Base-by-base conservation (phyloP, 2,329 filamentous ascomycete species). In the Aspergillus costaricaensis region DNA sequence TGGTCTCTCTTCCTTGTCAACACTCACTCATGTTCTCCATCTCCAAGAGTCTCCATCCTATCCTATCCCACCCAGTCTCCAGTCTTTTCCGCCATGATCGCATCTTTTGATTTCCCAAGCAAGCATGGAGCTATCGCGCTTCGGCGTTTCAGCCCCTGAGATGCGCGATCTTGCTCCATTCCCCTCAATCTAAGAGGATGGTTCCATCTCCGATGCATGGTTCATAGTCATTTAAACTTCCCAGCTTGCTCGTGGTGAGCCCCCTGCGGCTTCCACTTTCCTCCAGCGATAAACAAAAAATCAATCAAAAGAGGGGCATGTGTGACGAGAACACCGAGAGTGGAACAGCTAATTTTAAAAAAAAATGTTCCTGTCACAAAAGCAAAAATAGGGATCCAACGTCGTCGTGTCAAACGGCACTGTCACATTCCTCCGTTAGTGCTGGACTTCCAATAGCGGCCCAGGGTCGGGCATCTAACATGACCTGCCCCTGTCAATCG, bases 121-220 rank as follows among this genome's bases (percentile, higher is more conserved):
- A 58, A 55, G 57, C 52, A 56, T 53, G 17, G 38, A 23, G n/a
- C 48, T 44, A 53, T 57, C 47, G n/a, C 23, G 32, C 51, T 32
- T 60, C 53, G 58, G 58, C 52, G 61, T 61, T 63, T 61, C 58
- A 63, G 55, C 43, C 41, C 55, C 41, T 52, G 56, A 19, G 50
- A 60, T 50, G 49, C 21, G 57, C 55, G 50, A 55, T 52, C 58
- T 17, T 44, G 56, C 36, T 25, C 36, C 47, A 50, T 50, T 44
- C n/a, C 44, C 10, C 19, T 48, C 25, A 48, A 32, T 27, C 21
- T 47, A 21, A 17, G 8, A 36, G 32, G 12, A 36, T 36, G 32
- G 12, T 30, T 17, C 12, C 17, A 19, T 15, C n/a, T 36, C n/a
- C n/a, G 39, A 39, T 25, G 53, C 15, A 21, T 36, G 44, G 44